These are phyloP conservation scores for Xerocomus amazonicus DNA, from an alignment of 1,284 basidiomycete genomes.

Conservation along the genomic window DNA sequence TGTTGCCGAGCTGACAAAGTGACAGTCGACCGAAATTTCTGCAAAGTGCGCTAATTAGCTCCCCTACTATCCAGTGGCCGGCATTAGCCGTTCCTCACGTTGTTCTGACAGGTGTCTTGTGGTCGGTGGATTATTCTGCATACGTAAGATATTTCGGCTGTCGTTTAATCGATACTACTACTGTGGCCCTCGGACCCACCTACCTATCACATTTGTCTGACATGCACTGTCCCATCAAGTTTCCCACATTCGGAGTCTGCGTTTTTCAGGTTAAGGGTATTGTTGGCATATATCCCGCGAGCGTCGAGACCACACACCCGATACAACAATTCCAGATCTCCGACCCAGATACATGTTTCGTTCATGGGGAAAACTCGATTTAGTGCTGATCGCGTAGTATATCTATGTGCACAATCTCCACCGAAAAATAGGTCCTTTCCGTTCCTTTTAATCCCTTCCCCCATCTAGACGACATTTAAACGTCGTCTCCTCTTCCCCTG, in stretches of 20 bases:
- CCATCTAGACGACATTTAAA: slow-evolving; percentile 22
- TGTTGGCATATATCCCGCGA: slow-evolving; percentile 36
- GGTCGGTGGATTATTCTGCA: slow-evolving; percentile 25
- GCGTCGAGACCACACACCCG: slow-evolving; percentile 36
- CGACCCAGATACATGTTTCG: slow-evolving; percentile 37
- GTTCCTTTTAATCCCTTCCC: slow-evolving; percentile 33
- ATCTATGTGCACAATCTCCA: slow-evolving; percentile 40
- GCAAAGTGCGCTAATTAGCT: slow-evolving; percentile 34
- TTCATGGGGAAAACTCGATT: slow-evolving; percentile 37
- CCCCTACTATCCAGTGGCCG: slow-evolving; percentile 23
- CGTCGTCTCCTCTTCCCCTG: slow-evolving; percentile 27
- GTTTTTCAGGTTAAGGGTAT: slow-evolving; percentile 36
- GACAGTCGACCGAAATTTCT: slow-evolving; percentile 23
- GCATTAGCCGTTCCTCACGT: slow-evolving; percentile 29
- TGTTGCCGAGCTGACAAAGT: slow-evolving; percentile 31
- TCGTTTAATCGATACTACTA: slow-evolving; percentile 34
- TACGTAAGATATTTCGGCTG: slow-evolving; percentile 37
- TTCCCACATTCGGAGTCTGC: slow-evolving; percentile 34
- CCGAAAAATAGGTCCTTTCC: slow-evolving; percentile 29
- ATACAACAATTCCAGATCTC: slow-evolving; percentile 35
- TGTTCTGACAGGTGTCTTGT: slow-evolving; percentile 34
- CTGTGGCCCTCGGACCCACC: slow-evolving; percentile 39
- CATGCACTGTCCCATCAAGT: slow-evolving; percentile 26
- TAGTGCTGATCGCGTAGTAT: slow-evolving; percentile 39
- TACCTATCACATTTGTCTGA: slow-evolving; percentile 34